phyloP scores from a whole-genome alignment of 495 filamentous ascomycete species.

The Penicillium simplicissimum region DNA sequence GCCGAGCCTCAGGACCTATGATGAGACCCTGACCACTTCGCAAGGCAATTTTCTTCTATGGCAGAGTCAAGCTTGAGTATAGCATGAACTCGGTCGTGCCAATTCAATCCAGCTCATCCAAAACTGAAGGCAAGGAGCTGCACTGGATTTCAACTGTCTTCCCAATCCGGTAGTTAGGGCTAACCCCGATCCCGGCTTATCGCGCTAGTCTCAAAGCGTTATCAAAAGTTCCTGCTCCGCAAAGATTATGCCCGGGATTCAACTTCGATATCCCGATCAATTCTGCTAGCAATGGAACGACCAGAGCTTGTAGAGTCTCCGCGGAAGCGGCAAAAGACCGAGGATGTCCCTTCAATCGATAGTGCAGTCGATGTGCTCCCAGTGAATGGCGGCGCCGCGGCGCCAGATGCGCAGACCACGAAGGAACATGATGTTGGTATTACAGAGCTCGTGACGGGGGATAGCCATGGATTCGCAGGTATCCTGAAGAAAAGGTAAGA shows the following conservation, averaged over 20 bases:
- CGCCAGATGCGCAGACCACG: conserved; percentile 32
- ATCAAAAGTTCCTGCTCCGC: conserved; percentile 25
- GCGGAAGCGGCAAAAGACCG: conserved; percentile 47
- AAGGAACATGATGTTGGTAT: conserved; percentile 59
- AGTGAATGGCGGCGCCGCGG: conserved; percentile 3
- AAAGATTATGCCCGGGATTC: background rate
- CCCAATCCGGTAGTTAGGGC: conserved; percentile 27
- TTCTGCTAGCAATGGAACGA: conserved; percentile 38
- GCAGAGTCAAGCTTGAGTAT: too few relatives aligned
- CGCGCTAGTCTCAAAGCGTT: conserved; percentile 25
- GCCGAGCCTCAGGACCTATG: background rate
- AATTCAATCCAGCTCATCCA: too few relatives aligned
- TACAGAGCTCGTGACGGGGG: conserved; percentile 51
- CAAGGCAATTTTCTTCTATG: too few relatives aligned
- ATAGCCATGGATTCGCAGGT: conserved; percentile 53
- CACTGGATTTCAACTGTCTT: background rate
- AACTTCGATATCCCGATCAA: conserved; percentile 6
- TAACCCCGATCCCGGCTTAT: conserved; percentile 23
- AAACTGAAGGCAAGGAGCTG: background rate
- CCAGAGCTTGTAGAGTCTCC: conserved; percentile 44
- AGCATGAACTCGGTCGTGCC: too few relatives aligned
- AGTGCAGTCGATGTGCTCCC: conserved; percentile 17
- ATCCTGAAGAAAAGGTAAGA: conserved; percentile 60
- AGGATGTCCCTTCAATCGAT: conserved; percentile 28
- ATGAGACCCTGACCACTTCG: background rate